These are phyloP conservation scores for Cryphonectria carpinicola DNA, from an alignment of 2,329 filamentous ascomycete species.

Conservation along the genomic window DNA sequence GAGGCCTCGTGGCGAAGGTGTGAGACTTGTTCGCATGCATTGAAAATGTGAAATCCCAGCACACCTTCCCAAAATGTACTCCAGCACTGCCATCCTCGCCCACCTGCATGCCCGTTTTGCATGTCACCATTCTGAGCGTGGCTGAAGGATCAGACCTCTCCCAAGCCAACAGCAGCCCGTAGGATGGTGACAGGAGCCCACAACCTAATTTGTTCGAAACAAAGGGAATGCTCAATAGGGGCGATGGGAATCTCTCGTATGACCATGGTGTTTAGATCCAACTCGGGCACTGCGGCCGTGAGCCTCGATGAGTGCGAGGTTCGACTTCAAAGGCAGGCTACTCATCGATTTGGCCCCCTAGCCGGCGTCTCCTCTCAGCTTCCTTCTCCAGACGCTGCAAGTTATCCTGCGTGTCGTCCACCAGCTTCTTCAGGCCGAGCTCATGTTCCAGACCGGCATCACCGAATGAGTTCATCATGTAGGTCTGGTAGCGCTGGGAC, in stretches of 20 bases:
- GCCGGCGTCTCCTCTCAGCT: neutral
- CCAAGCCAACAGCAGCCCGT: neutral
- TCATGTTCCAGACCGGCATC: neutral
- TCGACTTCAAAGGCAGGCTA: neutral
- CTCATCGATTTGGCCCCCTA: neutral
- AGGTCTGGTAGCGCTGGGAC: neutral
- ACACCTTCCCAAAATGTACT: neutral
- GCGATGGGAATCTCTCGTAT: neutral
- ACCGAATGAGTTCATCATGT: constrained; percentile 7
- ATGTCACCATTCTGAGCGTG: neutral
- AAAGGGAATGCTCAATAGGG: neutral
- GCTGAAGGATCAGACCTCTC: neutral
- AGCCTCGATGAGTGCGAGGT: neutral
- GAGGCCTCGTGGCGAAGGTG: neutral
- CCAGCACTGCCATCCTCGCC: neutral
- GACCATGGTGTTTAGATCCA: neutral
- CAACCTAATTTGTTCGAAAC: neutral
- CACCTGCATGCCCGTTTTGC: neutral
- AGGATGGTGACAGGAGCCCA: neutral
- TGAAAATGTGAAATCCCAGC: neutral
- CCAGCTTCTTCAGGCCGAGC: neutral
- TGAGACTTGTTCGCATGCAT: neutral
- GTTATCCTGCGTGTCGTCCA: neutral
- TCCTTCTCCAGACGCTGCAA: constrained; percentile 2
- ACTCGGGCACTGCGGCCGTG: neutral